phyloP scores from a whole-genome alignment of 2,329 filamentous ascomycete genomes.

The Cercospora berteroae region DNA sequence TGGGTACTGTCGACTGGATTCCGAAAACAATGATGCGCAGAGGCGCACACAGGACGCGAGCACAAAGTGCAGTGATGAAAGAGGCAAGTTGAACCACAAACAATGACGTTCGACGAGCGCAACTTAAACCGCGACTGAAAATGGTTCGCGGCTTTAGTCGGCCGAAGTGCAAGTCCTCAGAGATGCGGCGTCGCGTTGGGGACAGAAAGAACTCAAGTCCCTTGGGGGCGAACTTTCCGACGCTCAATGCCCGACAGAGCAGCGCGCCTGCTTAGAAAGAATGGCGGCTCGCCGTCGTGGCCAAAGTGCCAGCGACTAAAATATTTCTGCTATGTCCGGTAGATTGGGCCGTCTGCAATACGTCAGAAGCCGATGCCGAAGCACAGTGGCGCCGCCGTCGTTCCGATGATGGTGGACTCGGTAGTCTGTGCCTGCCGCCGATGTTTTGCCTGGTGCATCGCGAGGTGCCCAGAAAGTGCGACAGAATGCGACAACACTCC shows the following conservation, averaged over 20 bases:
- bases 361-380: not conserved
- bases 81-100: not conserved
- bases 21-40: not conserved
- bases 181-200: not conserved
- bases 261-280: not conserved
- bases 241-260: not conserved
- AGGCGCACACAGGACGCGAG: not conserved
- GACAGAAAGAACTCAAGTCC: not conserved
- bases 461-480: not conserved
- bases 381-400: not conserved
- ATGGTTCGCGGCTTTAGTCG: constrained; percentile 6
- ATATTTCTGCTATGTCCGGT: not conserved
- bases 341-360: not conserved
- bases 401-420: constrained; percentile 1
- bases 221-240: not conserved
- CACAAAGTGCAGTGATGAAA: not conserved
- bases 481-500: not conserved
- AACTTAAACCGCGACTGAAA: constrained; percentile 3
- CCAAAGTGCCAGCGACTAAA: constrained; percentile 2
- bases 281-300: not conserved
- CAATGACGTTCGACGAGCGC: not conserved
- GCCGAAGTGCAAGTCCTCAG: not conserved
- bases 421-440: not conserved
- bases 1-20: not conserved
- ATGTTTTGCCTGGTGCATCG: not conserved